phyloP scores from a whole-genome alignment of 768 basidiomycete genomes.

The Collybiopsis luxurians region DNA sequence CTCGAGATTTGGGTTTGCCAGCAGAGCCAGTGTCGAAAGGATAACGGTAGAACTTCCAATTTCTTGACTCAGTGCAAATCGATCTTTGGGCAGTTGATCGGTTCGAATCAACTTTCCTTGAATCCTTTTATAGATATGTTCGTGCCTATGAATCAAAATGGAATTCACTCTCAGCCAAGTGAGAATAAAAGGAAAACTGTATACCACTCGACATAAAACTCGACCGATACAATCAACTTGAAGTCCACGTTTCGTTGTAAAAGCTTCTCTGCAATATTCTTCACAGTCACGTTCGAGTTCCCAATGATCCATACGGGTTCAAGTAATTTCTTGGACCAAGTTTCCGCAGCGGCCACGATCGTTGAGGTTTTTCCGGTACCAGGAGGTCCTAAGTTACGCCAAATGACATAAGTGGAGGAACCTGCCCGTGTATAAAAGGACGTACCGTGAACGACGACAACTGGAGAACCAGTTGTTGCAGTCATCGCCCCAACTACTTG shows the following conservation, averaged over 20 bases:
- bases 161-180: too few relatives aligned
- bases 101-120: constrained; percentile 34
- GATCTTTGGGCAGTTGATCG: constrained; percentile 34
- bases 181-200: too few relatives aligned
- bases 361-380: constrained; percentile 55
- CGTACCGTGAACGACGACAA: constrained; percentile 40
- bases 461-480: constrained; percentile 18
- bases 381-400: constrained; percentile 36
- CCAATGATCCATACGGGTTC: constrained; percentile 38
- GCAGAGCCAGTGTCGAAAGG: constrained; percentile 48
- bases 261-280: constrained; percentile 46
- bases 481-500: constrained; percentile 35
- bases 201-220: constrained; percentile 49
- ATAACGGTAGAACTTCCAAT: constrained; percentile 32
- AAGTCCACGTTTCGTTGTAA: constrained; percentile 33
- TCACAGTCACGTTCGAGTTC: constrained; percentile 50
- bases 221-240: constrained; percentile 43
- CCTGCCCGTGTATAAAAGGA: too few relatives aligned
- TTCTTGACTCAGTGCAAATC: constrained; percentile 17
- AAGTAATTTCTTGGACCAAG: constrained; percentile 25
- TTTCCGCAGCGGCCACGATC: constrained; percentile 39
- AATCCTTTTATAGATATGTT: constrained; percentile 41
- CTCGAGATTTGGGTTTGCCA: constrained; percentile 43
- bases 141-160: constrained; percentile 49
- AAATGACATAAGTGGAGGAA: too few relatives aligned